Evolutionary conservation across 2,329 filamentous ascomycete species (phyloP), one percentile per base, ranked within the genome.

Genomic region (Hypoxylon sp.): DNA sequence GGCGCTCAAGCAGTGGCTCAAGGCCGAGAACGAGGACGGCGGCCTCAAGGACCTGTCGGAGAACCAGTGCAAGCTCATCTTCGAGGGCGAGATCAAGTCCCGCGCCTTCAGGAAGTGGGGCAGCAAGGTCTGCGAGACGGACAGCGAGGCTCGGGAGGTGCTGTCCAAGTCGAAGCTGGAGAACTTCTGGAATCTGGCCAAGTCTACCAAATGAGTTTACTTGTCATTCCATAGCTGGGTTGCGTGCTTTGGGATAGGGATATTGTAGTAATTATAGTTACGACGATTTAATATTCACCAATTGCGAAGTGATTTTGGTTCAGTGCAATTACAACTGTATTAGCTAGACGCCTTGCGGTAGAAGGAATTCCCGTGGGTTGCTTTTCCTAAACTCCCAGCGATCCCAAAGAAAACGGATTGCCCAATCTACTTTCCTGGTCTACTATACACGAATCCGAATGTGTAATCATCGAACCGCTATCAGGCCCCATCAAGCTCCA

Each of bases 121-220:
- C 2, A 93, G 90, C 67, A 91, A 93, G 76, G 89, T 96, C n/a
- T 97, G 93, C 78, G 96, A 98, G 80, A 95, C 92, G 1, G 96
- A 99, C 77, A 87, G 89, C 9, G 92, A 96, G 75, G 96, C 95
- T 4, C 91, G 92, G 76, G 93, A 97, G 71, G 85, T 90, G 20
- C 79, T 99, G 67, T 81, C 88, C 11, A 87, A 93, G 71, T 88
- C 89, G 4, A 97, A 97, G 83, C 92, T 98, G 86, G 95, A 98
- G 73, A 97, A 91, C 73, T 95, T 99, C 75, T 99, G 96, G 96
- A 91, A 91, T 8, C 80, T 96, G 71, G 95, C 94, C 0, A 97
- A 96, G 83, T 92, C 73, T 38, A 71, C 69, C 9, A 60, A 56
- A 22, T 75, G 71, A 52, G 44, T 48, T 42, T 38, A 26, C 40